These are phyloP conservation scores for Pichia phayaonensis DNA, from an alignment of 805 yeast genomes.

Conservation along the genomic window DNA sequence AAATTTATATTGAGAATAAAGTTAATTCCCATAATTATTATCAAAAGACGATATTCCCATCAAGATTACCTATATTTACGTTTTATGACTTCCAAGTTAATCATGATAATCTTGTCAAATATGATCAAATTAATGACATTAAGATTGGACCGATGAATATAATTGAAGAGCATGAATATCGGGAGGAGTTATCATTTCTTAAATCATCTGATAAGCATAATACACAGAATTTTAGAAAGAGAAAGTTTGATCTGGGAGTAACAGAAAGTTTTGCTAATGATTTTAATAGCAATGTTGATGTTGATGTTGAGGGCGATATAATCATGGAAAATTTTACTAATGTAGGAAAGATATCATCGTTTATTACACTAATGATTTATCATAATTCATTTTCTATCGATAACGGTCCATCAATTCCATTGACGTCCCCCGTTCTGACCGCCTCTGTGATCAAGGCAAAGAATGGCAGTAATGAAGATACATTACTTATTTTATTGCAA, in stretches of 20 bases:
- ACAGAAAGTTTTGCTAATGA: too few relatives aligned
- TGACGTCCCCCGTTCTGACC: slow-evolving; percentile 18
- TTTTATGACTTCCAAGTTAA: not conserved
- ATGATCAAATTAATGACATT: not conserved
- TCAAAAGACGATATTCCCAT: slow-evolving; percentile 6
- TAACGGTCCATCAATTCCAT: slow-evolving; percentile 12
- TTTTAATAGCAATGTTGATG: not conserved
- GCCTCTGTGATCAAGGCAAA: slow-evolving; percentile 21
- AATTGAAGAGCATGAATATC: not conserved
- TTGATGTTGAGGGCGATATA: too few relatives aligned
- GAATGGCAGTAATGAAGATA: slow-evolving; percentile 20
- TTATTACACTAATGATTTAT: slow-evolving; percentile 12
- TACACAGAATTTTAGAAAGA: not conserved
- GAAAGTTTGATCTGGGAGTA: not conserved
- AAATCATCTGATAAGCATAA: not conserved
- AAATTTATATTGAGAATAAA: not conserved
- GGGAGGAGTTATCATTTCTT: not conserved
- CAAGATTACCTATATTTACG: not conserved
- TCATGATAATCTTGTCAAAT: slow-evolving; percentile 2
- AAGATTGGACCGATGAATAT: not conserved
- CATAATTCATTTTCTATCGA: slow-evolving; percentile 21
- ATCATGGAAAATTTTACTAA: not conserved
- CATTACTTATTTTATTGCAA: slow-evolving; percentile 13
- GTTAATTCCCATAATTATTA: slow-evolving; percentile 6
- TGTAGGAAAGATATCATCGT: not conserved